These are phyloP conservation scores for Closterium sp. DNA, from an alignment of 139 green algal species.

Conservation along the genomic window DNA sequence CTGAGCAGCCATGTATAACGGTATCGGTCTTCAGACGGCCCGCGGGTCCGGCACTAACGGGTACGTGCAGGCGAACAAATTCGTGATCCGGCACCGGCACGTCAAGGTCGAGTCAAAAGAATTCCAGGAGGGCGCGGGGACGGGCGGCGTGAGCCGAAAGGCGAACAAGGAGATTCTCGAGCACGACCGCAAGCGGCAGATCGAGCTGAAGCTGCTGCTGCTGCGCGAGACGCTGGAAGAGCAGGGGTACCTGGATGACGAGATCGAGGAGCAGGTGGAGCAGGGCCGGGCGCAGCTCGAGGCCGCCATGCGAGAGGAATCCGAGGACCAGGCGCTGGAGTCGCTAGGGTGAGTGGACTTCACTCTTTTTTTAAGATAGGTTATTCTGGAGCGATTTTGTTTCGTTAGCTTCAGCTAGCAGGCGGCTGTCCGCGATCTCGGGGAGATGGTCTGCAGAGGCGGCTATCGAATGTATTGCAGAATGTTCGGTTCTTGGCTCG, in stretches of 20 bases:
- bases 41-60: conserved; percentile 89
- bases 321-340: not conserved
- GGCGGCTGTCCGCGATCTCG: too few species aligned
- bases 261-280: conserved; percentile 55
- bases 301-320: not conserved
- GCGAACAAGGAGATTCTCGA: conserved; percentile 85
- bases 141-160: conserved; percentile 43
- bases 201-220: conserved; percentile 86
- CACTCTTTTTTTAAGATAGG: not conserved
- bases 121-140: conserved; percentile 26
- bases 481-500: too few species aligned
- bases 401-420: too few species aligned
- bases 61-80: conserved; percentile 94
- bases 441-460: too few species aligned
- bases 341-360: not conserved
- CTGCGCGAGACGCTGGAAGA: conserved; percentile 79
- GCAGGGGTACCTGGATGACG: conserved; percentile 71
- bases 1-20: conserved; percentile 77
- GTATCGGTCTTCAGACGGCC: conserved; percentile 88
- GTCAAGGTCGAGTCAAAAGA: conserved; percentile 25
- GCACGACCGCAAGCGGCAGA: conserved; percentile 88
- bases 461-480: too few species aligned
- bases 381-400: too few species aligned
- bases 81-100: conserved; percentile 70
- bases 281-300: not conserved